Base-by-base conservation (phyloP, 1,284 basidiomycete genomes). In the Naganishia cerealis region DNA sequence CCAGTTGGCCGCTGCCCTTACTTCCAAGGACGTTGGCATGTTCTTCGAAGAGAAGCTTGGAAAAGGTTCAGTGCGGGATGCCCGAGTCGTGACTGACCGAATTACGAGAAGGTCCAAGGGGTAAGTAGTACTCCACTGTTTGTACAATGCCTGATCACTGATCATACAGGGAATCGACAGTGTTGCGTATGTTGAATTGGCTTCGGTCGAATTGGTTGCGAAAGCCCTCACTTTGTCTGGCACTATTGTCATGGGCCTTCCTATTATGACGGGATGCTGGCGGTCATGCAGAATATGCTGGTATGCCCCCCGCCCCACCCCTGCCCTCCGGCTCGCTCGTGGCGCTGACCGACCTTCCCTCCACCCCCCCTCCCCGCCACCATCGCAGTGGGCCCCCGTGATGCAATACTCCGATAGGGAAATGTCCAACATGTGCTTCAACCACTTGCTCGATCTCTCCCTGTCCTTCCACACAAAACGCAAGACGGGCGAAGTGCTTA, bases 11-110 rank as follows among this genome's bases (percentile, higher is more conserved):
- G 92, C 93, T 68, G 88, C 92, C 76, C 88, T 98, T 78, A 95
- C 92, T 68, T 92, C 94, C 76, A 87, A 91, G 77, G 95, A 99
- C 83, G 84, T 99, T 79, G 94, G 94, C 71, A 91, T 95, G 81
- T 99, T 99, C 84, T 98, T 99, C 78, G 95, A 98, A 84, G 92
- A 96, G 79, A 94, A 92, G 79, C 85, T 97, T 40, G 94, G 94
- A 33, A 90, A 91, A 80, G 88, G 89, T 53, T 87, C 90, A 36
- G 95, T 99, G 3, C 88, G 93, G 83, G 95, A 98, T 75, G 92
- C 94, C 21, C 85, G 93, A 70, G 92, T 99, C 75, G 94, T 98
- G 52, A 95, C 91, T 13, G 95, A 99, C 79, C 86, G 92, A 72
- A 83, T 94, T 63, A 94, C 93, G 16, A 87, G 93, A 73, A 87